Conservation (phyloP, 2,329 filamentous ascomycete genomes). For the Phyllosticta citrichinensis region DNA sequence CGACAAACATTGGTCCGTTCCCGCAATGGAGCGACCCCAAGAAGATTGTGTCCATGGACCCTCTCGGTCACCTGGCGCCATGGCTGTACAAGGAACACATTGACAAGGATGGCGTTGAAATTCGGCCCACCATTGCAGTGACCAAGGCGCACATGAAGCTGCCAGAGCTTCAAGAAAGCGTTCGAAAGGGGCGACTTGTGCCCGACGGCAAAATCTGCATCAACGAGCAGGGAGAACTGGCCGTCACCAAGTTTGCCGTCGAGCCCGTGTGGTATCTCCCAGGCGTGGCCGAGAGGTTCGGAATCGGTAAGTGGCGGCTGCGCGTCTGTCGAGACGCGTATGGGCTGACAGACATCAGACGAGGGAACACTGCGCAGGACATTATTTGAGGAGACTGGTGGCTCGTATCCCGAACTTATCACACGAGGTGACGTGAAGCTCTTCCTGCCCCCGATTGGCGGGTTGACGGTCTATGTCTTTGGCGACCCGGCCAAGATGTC, state of each 20-base stretch:
- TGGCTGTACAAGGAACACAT: constrained; percentile 76
- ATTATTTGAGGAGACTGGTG: constrained; percentile 90
- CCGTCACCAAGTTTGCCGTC: constrained; percentile 92
- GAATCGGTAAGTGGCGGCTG: constrained; percentile 50
- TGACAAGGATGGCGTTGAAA: constrained; percentile 69
- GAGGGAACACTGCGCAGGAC: constrained; percentile 78
- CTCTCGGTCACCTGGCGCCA: constrained; percentile 76
- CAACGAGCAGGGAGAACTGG: constrained; percentile 75
- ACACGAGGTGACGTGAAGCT: constrained; percentile 90
- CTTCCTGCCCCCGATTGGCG: constrained; percentile 91
- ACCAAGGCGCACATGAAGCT: constrained; percentile 93
- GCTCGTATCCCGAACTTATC: constrained; percentile 93
- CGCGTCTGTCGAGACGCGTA: background rate
- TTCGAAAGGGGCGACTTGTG: constrained; percentile 63
- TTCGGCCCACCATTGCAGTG: constrained; percentile 82
- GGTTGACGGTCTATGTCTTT: constrained; percentile 93
- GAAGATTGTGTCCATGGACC: constrained; percentile 98
- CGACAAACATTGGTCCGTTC: constrained; percentile 80
- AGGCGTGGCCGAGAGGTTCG: constrained; percentile 76
- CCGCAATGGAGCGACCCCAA: constrained; percentile 79
- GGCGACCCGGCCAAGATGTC: constrained; percentile 91
- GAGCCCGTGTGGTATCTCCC: constrained; percentile 64
- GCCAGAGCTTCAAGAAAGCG: constrained; percentile 87
- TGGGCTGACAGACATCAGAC: constrained; percentile 37
- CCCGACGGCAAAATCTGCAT: constrained; percentile 85